phyloP scores from a whole-genome alignment of 1,284 basidiomycete genomes.

The Cutaneotrichosporon curvatum region DNA sequence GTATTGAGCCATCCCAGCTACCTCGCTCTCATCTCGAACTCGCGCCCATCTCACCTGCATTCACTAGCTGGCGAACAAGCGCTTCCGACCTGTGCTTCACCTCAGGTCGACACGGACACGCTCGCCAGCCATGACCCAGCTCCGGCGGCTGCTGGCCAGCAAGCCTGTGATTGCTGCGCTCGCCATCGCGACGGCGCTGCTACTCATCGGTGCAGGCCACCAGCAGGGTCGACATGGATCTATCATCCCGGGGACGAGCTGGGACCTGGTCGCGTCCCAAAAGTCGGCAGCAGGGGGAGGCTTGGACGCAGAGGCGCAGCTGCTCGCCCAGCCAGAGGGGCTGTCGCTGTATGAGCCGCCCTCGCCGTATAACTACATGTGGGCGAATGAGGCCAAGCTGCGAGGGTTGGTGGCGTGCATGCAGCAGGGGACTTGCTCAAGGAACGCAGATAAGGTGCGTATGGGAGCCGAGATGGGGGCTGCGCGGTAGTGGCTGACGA shows the following conservation, averaged over 20 bases:
- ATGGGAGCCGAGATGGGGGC: too few species aligned
- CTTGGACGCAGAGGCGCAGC: too few species aligned
- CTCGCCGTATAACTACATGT: constrained; percentile 10
- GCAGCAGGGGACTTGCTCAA: constrained; percentile 7
- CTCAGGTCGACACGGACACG: too few species aligned
- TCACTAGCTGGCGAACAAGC: too few species aligned
- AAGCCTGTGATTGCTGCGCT: background rate
- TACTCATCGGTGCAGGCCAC: background rate
- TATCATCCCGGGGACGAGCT: background rate
- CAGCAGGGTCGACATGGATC: background rate
- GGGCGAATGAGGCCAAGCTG: constrained; percentile 14
- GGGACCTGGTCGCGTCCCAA: background rate
- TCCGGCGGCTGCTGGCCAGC: background rate
- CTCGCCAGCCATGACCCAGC: too few species aligned
- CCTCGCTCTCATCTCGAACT: too few species aligned
- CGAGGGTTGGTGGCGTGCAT: constrained; percentile 9
- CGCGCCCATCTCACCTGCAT: too few species aligned
- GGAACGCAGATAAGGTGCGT: constrained; percentile 11
- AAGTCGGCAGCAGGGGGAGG: too few species aligned
- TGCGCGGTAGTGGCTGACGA: background rate
- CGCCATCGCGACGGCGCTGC: background rate
- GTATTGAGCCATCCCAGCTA: too few species aligned
- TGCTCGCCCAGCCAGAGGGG: background rate
- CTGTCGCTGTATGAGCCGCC: background rate
- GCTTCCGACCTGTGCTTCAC: too few species aligned